Conservation (phyloP, 768 basidiomycete species). For the Chlorophyllum brunneum region DNA sequence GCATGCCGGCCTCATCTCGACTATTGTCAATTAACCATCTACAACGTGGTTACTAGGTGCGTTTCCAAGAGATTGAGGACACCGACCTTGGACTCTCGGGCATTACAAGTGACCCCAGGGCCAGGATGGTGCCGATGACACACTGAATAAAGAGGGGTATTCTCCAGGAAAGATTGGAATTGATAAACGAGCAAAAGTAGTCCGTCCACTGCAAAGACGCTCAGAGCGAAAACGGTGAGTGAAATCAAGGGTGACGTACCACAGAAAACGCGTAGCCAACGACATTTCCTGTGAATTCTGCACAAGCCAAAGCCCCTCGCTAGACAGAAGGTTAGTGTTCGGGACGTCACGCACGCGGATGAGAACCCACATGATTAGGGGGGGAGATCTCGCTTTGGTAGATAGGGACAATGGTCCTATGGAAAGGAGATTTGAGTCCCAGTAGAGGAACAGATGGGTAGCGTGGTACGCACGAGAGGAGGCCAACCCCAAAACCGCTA, state of each 20-base stretch:
- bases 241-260: slow-evolving; percentile 23
- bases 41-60: neutral
- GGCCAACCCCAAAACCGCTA: slow-evolving; percentile 76
- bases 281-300: slow-evolving; percentile 89
- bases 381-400: slow-evolving; percentile 92
- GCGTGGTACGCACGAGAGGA: slow-evolving; percentile 55
- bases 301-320: slow-evolving; percentile 84
- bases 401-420: slow-evolving; percentile 80
- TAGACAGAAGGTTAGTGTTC: slow-evolving; percentile 22
- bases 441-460: neutral
- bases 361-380: slow-evolving; percentile 62
- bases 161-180: slow-evolving; percentile 80
- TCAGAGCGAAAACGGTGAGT: neutral
- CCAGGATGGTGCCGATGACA: slow-evolving; percentile 73
- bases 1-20: slow-evolving; percentile 75
- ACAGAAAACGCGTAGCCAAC: slow-evolving; percentile 82
- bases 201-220: slow-evolving; percentile 67
- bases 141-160: slow-evolving; percentile 81
- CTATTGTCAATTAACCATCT: slow-evolving; percentile 87
- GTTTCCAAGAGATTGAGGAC: neutral
- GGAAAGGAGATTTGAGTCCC: neutral
- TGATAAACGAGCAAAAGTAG: slow-evolving; percentile 83
- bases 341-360: neutral
- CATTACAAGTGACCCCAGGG: slow-evolving; percentile 72
- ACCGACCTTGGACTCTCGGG: slow-evolving; percentile 79